Base-by-base conservation (phyloP, 2,329 filamentous ascomycete genomes). In the Talaromyces sp. region DNA sequence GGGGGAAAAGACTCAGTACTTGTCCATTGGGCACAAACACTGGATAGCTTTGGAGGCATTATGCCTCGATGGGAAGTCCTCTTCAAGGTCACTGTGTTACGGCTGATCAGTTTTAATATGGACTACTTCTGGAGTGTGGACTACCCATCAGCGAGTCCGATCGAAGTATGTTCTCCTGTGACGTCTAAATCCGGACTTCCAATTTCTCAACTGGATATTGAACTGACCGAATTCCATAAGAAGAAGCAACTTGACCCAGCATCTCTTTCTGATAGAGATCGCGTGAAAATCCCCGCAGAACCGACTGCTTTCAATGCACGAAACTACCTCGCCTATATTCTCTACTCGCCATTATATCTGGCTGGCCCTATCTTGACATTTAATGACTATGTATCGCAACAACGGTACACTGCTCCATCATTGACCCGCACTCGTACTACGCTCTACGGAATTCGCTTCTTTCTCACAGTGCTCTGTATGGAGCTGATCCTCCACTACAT, bases 181-280 rank as follows among this genome's bases (percentile, higher is more conserved):
- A 16, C 49, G 20, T 33, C 37, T 10, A 20, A 39, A 33, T 3
- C 36, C 19, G 40, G n/a, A 42, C 29, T 46, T 45, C 24, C 35
- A 33, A 46, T 43, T 19, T 37, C 22, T 33, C 24, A 19, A 19
- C 24, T 35, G 30, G 22, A 41, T n/a, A 16, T 40, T 20, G 33
- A 44, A 49, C 46, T 57, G 22, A 58, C 72, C 70, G 54, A 71
- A 61, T 63, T 58, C 37, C 53, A 64, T 68, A 94, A 97, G 92
- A 97, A 97, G 93, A 97, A 97, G 90, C 91, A 96, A 80, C 82
- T 96, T 58, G 91, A 97, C 81, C 89, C 90, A 39, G 80, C 90
- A 49, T 85, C 88, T 65, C 83, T 97, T 33, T 94, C 92, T 4
- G 94, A 99, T 72, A 83, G 88, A 62, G 93, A 99, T 66, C 89